phyloP scores from a whole-genome alignment of 2,329 filamentous ascomycete species.

The Parasarocladium wereldwijsianum region DNA sequence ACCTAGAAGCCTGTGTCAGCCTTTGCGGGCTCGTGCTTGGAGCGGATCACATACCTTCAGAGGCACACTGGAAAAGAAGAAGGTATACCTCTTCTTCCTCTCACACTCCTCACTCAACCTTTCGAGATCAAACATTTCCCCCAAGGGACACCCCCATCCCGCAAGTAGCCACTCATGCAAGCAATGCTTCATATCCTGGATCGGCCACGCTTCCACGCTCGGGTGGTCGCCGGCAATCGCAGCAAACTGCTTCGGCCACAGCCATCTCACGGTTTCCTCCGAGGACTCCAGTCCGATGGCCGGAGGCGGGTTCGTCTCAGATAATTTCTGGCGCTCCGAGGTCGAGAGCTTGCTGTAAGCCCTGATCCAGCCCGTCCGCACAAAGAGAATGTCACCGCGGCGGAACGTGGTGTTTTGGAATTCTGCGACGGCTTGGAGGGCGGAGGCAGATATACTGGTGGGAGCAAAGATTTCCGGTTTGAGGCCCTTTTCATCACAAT shows the following conservation, averaged over 20 bases:
- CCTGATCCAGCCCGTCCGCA: conserved; percentile 36
- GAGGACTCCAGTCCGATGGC: conserved; percentile 30
- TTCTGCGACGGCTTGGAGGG: conserved; percentile 27
- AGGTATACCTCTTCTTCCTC: conserved; percentile 18
- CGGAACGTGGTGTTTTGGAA: conserved; percentile 26
- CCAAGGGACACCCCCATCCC: conserved; percentile 36
- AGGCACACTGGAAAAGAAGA: conserved; percentile 24
- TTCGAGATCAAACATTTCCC: conserved; percentile 32
- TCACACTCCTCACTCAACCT: conserved; percentile 18
- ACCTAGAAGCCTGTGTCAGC: conserved; percentile 10
- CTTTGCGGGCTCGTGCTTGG: not conserved
- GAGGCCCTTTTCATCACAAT: conserved; percentile 21
- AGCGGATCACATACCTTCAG: conserved; percentile 12
- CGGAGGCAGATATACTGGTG: conserved; percentile 24
- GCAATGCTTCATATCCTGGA: conserved; percentile 15
- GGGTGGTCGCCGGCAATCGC: conserved; percentile 42
- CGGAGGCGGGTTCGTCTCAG: conserved; percentile 14
- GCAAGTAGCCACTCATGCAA: conserved; percentile 30
- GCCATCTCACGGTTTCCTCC: conserved; percentile 34
- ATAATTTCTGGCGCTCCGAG: conserved; percentile 21
- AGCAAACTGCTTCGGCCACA: conserved; percentile 40
- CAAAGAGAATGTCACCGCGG: conserved; percentile 40
- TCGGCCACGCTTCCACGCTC: conserved; percentile 33
- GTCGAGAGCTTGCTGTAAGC: conserved; percentile 22
- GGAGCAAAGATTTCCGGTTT: conserved; percentile 23